phyloP scores from a whole-genome alignment of 106 monocot genomes.

The Chionographis japonica region DNA sequence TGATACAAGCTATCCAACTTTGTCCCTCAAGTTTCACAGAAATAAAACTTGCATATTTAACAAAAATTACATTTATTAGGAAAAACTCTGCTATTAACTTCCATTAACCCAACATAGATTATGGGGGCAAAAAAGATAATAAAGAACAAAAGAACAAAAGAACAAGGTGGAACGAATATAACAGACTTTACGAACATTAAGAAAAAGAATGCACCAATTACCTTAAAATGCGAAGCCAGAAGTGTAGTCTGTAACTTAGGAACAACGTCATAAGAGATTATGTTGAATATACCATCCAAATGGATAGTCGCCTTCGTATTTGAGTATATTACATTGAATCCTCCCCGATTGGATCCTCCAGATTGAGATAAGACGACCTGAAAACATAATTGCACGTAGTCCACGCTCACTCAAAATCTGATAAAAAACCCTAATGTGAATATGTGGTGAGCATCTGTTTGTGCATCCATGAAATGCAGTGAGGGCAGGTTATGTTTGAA shows the following conservation, averaged over 20 bases:
- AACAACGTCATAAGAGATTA: conserved; percentile 87
- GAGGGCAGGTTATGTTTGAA: too few relatives aligned
- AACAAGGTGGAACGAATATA: not conserved
- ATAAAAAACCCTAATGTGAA: too few relatives aligned
- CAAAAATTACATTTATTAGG: too few relatives aligned
- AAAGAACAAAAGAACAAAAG: not conserved
- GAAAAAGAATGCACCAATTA: conserved; percentile 7
- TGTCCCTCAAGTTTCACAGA: too few relatives aligned
- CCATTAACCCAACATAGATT: not conserved
- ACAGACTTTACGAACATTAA: not conserved
- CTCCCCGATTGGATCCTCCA: conserved; percentile 72
- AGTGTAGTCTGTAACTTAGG: conserved; percentile 65
- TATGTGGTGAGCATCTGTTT: too few relatives aligned
- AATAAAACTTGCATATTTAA: too few relatives aligned
- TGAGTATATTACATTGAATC: conserved; percentile 66
- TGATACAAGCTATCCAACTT: too few relatives aligned
- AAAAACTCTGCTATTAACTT: not conserved
- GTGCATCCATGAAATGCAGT: too few relatives aligned
- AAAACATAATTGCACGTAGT: conserved; percentile 6
- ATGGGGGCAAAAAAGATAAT: not conserved
- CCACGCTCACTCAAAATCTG: not conserved
- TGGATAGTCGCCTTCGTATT: conserved; percentile 43
- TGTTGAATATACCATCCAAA: conserved; percentile 86
- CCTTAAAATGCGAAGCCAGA: conserved; percentile 77
- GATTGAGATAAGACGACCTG: conserved; percentile 78